Conservation (phyloP, 1,284 basidiomycete genomes). For the Apiotrichum brassicae region DNA sequence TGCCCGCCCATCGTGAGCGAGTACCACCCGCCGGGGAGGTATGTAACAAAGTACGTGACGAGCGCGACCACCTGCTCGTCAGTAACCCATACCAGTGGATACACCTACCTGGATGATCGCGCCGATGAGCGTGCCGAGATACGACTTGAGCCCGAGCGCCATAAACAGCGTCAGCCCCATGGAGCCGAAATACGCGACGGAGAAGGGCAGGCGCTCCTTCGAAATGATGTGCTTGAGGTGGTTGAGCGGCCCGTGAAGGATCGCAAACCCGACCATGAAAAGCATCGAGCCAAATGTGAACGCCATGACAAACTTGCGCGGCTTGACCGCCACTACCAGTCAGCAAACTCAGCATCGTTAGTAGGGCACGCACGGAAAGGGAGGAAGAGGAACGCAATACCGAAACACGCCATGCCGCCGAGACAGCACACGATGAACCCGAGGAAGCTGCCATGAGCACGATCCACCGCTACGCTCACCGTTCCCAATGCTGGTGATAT, state of each 20-base stretch:
- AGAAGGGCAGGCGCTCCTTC: slow-evolving; percentile 80
- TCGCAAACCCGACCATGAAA: slow-evolving; percentile 50
- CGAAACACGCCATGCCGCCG: slow-evolving; percentile 90
- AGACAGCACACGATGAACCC: slow-evolving; percentile 89
- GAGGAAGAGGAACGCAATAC: slow-evolving; percentile 85
- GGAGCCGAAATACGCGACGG: slow-evolving; percentile 71
- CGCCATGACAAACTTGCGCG: slow-evolving; percentile 79
- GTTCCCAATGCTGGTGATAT: slow-evolving; percentile 38
- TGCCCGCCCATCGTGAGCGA: slow-evolving; percentile 76
- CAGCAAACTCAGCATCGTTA: too few species aligned
- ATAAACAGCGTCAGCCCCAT: slow-evolving; percentile 81
- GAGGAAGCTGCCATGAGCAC: slow-evolving; percentile 59
- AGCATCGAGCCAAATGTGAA: slow-evolving; percentile 56
- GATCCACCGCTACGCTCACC: slow-evolving; percentile 25
- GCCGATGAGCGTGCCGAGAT: slow-evolving; percentile 71
- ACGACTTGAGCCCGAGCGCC: slow-evolving; percentile 70
- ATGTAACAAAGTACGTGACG: slow-evolving; percentile 77
- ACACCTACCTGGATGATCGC: slow-evolving; percentile 63
- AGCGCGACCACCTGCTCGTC: slow-evolving; percentile 62
- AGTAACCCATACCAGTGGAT: not conserved
- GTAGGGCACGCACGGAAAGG: slow-evolving; percentile 53
- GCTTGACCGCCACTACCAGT: slow-evolving; percentile 61
- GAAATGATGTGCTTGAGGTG: slow-evolving; percentile 80
- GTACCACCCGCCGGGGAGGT: slow-evolving; percentile 70
- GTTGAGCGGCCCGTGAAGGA: slow-evolving; percentile 49